A percentile compares a stretch with the other conserved stretches of the same genome.
Evolutionary conservation across 2,329 filamentous ascomycete species (phyloP).

Genomic region (Curvularia hawaiiensis): DNA sequence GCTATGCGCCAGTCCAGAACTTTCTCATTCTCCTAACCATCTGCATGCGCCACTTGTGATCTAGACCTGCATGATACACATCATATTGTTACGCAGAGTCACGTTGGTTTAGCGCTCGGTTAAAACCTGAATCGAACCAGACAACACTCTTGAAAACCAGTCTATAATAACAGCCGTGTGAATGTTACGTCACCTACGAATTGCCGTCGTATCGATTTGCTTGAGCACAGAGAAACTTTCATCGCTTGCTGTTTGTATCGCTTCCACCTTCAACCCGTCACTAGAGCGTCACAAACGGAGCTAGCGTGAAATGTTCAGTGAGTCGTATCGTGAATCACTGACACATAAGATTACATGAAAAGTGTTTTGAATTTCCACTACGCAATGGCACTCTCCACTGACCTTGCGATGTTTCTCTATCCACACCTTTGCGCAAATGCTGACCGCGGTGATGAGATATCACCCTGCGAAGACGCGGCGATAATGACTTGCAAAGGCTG

Average conservation of each 20-base stretch:
- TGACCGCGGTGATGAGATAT: neutral
- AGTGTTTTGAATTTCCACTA: too few species aligned
- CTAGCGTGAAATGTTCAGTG: too few species aligned
- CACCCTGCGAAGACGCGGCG: neutral
- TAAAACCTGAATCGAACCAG: too few species aligned
- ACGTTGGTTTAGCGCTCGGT: too few species aligned
- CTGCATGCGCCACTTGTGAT: too few species aligned
- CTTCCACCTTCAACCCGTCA: too few species aligned
- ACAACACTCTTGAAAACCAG: neutral
- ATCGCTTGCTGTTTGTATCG: neutral
- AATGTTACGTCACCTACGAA: neutral
- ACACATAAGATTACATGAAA: too few species aligned
- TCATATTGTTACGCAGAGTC: too few species aligned
- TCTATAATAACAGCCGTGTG: neutral
- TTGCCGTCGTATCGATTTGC: neutral
- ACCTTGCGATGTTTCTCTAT: neutral
- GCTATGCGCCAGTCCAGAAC: neutral
- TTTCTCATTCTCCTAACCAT: neutral
- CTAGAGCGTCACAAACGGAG: too few species aligned
- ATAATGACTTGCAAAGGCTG: neutral
- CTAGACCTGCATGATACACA: too few species aligned
- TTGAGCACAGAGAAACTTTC: neutral
- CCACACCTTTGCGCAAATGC: constrained; percentile 1
- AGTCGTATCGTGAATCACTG: too few species aligned
- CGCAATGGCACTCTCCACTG: too few species aligned